Conservation (phyloP, 2,329 filamentous ascomycete species). For the Epichloe sp. region DNA sequence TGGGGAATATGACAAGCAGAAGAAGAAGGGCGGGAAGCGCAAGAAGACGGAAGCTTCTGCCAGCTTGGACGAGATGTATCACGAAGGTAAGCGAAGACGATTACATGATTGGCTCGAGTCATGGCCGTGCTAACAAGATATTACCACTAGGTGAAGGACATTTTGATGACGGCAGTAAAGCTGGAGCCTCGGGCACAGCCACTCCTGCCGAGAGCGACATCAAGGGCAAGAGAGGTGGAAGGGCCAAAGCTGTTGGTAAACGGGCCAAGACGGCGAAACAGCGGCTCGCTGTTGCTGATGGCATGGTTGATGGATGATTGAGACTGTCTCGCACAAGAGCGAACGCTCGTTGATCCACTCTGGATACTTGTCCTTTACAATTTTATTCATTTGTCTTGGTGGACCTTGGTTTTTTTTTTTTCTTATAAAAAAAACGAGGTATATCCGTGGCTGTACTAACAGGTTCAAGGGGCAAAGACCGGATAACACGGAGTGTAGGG, state of each 20-base stretch:
- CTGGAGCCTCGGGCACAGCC: conserved; percentile 56
- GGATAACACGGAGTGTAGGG: conserved; percentile 1
- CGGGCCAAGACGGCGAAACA: conserved; percentile 57
- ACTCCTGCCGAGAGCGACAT: conserved; percentile 56
- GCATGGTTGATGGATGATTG: conserved; percentile 23
- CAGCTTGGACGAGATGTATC: conserved; percentile 94
- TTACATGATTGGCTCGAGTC: not conserved
- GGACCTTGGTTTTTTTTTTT: not conserved
- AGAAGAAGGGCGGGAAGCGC: conserved; percentile 47
- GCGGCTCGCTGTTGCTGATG: conserved; percentile 54
- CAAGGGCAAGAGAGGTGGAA: conserved; percentile 38
- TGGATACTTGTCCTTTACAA: too few relatives aligned
- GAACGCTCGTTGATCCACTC: not conserved
- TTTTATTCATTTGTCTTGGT: not conserved
- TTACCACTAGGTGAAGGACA: conserved; percentile 75
- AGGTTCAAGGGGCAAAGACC: conserved; percentile 1
- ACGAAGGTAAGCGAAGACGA: conserved; percentile 62
- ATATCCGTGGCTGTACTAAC: conserved; percentile 3
- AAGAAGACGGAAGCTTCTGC: conserved; percentile 40
- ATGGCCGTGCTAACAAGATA: not conserved
- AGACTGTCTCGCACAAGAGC: not conserved
- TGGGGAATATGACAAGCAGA: conserved; percentile 51
- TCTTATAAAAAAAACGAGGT: not conserved
- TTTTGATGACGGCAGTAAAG: conserved; percentile 80
- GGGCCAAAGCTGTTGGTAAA: conserved; percentile 37